Evolutionary conservation across 225 moss, liverwort and hornwort genomes (phyloP).

Genomic region (Climacium dendroides): DNA sequence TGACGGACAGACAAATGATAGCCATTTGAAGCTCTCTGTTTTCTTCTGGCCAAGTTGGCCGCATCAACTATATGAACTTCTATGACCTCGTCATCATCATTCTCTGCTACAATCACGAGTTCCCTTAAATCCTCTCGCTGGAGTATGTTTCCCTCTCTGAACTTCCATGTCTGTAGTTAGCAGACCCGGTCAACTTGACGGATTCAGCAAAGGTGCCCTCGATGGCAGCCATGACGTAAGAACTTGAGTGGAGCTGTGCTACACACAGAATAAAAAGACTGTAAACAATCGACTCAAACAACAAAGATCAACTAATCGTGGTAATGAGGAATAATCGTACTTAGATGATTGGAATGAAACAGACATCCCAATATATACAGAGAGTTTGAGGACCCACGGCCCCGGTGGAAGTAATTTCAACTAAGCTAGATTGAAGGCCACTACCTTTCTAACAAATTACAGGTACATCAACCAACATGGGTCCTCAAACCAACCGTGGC

Average conservation of each 20-base stretch:
- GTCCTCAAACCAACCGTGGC: not conserved
- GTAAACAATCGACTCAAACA: not conserved
- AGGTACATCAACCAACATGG: not conserved
- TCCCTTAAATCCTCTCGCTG: not conserved
- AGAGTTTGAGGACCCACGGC: not conserved
- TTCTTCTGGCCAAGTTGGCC: not conserved
- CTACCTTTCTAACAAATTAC: not conserved
- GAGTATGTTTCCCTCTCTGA: not conserved
- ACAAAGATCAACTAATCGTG: not conserved
- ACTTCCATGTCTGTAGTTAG: not conserved
- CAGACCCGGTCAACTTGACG: not conserved
- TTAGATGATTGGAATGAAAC: not conserved
- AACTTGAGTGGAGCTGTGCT: not conserved
- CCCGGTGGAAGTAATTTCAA: not conserved
- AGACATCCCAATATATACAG: not conserved
- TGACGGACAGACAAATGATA: not conserved
- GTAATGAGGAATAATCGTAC: not conserved
- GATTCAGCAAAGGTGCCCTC: not conserved
- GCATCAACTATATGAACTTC: not conserved
- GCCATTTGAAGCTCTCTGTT: not conserved
- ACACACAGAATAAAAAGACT: not conserved
- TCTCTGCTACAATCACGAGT: no score
- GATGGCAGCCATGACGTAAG: not conserved
- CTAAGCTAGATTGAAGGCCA: not conserved
- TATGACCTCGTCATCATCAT: not conserved